Evolutionary conservation across 176 grass and related monocot genomes (phyloP), one percentile per base, ranked within the genome.

Genomic region (Eremochloa ophiuroides): DNA sequence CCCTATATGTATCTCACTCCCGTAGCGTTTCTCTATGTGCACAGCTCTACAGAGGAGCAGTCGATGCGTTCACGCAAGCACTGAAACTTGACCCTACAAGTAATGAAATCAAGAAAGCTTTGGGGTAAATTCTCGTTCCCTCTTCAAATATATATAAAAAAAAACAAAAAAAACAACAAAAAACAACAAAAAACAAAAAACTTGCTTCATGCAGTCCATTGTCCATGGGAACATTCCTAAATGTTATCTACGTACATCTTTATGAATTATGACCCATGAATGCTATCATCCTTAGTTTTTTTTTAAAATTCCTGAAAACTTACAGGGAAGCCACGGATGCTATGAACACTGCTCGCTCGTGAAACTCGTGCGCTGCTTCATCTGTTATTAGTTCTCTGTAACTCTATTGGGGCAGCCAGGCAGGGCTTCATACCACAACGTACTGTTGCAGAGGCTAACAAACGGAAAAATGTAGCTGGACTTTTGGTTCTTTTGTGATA

Each of bases 21-120:
- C 2, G 12, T 27, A 0, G 5, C 13, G 46, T 48, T 48, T 27
- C 11, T 7, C 3, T 74, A 0, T 38, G 15, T 11, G 51, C 2
- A 13, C 73, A 75, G 50, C 10, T 40, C 22, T 75, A 75, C 33
- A 16, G 10, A 58, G 72, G 6, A 58, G 51, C 73, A 9, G 33
- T 34, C 3, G 16, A 59, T 25, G 30, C 48, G n/a, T 80, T 48
- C 4, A 2, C 34, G 35, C 12, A 58, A 64, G 86, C 73, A 12
- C 76, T 79, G 74, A 88, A 76, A 62, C 62, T 80, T 43, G 81
- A 85, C 70, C 75, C 86, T 22, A 46, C 8, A 23, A 85, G 47
- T 42, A 38, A 80, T 30, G 77, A 82, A 62, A 63, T 89, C 67
- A 46, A 85, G 13, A 85, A 71, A 26, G 83, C 71, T 29, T 35